phyloP scores from a whole-genome alignment of 2,329 filamentous ascomycete species.

The Sclerotinia nivalis region DNA sequence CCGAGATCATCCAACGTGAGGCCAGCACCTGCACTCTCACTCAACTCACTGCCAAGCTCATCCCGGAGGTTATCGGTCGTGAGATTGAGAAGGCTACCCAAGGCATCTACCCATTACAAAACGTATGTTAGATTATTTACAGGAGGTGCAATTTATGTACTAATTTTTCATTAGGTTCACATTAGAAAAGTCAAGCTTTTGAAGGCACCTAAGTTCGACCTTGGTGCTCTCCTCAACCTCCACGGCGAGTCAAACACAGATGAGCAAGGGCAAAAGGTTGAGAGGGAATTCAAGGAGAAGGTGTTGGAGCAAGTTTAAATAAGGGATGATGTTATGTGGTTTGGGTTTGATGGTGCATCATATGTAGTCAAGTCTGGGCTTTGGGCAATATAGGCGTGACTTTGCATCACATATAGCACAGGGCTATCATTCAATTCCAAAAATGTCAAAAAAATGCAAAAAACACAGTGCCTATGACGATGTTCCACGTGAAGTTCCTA shows the following conservation, averaged over 20 bases:
- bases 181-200: conserved; percentile 99
- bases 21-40: conserved; percentile 90
- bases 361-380: conserved; percentile 42
- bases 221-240: conserved; percentile 91
- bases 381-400: conserved; percentile 41
- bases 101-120: conserved; percentile 99
- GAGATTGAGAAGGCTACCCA: conserved; percentile 99
- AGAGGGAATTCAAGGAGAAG: conserved; percentile 99
- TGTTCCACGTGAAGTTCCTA: conserved; percentile 12
- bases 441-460: conserved; percentile 32
- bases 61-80: conserved; percentile 98
- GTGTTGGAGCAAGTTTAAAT: conserved; percentile 91
- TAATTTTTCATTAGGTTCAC: conserved; percentile 73
- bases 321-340: conserved; percentile 32
- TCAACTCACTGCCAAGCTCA: conserved; percentile 97
- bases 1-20: conserved; percentile 97
- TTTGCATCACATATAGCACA: conserved; percentile 40
- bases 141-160: conserved; percentile 27
- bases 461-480: conserved; percentile 23
- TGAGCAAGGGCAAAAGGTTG: conserved; percentile 97
- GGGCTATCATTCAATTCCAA: conserved; percentile 37
- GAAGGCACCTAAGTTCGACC: conserved; percentile 98
- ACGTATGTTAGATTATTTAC: conserved; percentile 60
- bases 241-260: conserved; percentile 97
- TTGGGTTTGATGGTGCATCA: conserved; percentile 41